Conservation (phyloP, 2,329 filamentous ascomycete species). For the Sarocladium oryzae region DNA sequence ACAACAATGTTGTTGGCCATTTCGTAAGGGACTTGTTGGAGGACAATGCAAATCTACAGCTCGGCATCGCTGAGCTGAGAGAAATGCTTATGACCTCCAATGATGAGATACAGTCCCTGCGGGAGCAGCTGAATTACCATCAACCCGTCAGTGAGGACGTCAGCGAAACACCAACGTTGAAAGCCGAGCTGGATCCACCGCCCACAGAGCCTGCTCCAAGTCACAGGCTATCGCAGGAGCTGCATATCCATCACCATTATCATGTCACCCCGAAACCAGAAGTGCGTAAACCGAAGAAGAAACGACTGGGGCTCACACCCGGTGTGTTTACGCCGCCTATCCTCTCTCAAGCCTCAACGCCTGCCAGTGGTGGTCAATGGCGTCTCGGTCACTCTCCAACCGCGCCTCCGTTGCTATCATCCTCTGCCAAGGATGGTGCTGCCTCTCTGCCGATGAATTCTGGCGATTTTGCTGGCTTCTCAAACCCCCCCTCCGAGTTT, state of each 20-base stretch:
- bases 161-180: conserved; percentile 48
- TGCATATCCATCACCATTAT: conserved; percentile 94
- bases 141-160: conserved; percentile 53
- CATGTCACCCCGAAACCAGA: conserved; percentile 63
- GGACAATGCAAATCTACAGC: conserved; percentile 89
- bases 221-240: conserved; percentile 53
- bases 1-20: conserved; percentile 73
- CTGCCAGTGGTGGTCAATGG: conserved; percentile 29
- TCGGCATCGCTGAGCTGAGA: conserved; percentile 83
- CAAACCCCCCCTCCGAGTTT: conserved; percentile 56
- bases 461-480: conserved; percentile 45
- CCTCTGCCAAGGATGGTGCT: not conserved
- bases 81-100: conserved; percentile 90
- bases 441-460: conserved; percentile 17
- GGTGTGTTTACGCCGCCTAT: conserved; percentile 54
- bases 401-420: conserved; percentile 32
- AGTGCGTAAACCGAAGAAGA: conserved; percentile 61
- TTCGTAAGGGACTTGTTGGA: conserved; percentile 94
- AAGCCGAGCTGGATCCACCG: conserved; percentile 61
- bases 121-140: conserved; percentile 75
- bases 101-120: conserved; percentile 81
- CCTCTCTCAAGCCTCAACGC: conserved; percentile 33
- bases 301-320: conserved; percentile 57
- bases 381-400: conserved; percentile 32
- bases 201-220: conserved; percentile 18